phyloP scores from a whole-genome alignment of 495 filamentous ascomycete species.

The Achaetomiella virescens region DNA sequence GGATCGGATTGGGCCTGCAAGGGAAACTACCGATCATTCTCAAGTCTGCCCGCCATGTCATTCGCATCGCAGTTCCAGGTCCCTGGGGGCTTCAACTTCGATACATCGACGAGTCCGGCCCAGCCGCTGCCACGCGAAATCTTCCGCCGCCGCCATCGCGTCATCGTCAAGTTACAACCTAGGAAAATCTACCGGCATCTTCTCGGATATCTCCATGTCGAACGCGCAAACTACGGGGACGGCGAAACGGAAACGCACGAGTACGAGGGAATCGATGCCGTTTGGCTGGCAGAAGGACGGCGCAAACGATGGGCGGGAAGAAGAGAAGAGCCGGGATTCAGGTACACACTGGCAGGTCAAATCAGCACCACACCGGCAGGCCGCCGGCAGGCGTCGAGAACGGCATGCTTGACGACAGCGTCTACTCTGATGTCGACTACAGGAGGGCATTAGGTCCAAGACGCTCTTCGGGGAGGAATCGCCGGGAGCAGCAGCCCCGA shows the following conservation, averaged over 20 bases:
- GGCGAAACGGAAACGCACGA: conserved; percentile 37
- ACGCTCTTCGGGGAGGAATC: conserved; percentile 24
- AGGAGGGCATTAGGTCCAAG: conserved; percentile 42
- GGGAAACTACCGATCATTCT: background rate
- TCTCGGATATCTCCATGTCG: conserved; percentile 35
- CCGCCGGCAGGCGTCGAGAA: conserved; percentile 41
- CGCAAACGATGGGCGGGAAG: conserved; percentile 18
- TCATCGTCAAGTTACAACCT: conserved; percentile 57
- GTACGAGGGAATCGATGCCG: conserved; percentile 31
- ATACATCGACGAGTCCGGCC: conserved; percentile 33
- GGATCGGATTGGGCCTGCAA: background rate
- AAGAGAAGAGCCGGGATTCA: conserved; percentile 20
- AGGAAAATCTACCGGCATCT: conserved; percentile 48
- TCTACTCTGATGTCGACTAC: conserved; percentile 52
- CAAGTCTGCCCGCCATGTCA: conserved; percentile 30
- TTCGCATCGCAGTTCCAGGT: conserved; percentile 41
- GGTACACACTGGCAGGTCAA: conserved; percentile 53
- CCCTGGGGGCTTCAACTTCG: conserved; percentile 46
- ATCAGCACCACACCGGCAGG: conserved; percentile 52
- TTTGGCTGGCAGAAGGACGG: conserved; percentile 32
- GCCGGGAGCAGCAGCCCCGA: conserved; percentile 10
- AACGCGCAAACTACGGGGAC: conserved; percentile 18
- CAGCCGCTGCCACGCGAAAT: conserved; percentile 47
- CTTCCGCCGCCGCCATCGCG: conserved; percentile 63
- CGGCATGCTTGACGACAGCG: conserved; percentile 42